phyloP scores from a whole-genome alignment of 2,329 filamentous ascomycete genomes.

The Pseudocercospora fuligena region DNA sequence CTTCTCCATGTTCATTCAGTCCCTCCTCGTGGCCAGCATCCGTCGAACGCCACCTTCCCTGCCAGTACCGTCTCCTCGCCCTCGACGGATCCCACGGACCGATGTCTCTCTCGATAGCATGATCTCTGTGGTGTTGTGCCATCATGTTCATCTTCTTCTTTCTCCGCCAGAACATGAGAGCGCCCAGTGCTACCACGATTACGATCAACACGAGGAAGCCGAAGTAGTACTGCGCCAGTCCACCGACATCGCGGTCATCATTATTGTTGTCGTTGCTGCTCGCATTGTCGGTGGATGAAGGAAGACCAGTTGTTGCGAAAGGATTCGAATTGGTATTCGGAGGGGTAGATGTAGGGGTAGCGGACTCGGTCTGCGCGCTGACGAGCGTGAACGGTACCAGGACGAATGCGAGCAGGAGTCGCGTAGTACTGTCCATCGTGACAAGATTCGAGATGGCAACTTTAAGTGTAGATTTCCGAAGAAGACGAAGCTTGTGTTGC shows the following conservation, averaged over 20 bases:
- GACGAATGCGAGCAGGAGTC: not conserved
- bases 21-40: conserved; percentile 56
- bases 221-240: conserved; percentile 57
- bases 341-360: not conserved
- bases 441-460: not conserved
- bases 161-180: conserved; percentile 53
- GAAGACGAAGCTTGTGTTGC: not conserved
- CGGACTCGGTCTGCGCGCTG: not conserved
- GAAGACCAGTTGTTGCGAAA: conserved; percentile 6
- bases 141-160: conserved; percentile 39
- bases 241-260: conserved; percentile 19
- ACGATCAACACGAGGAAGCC: conserved; percentile 61
- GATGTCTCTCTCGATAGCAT: conserved; percentile 26
- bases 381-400: not conserved
- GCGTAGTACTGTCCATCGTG: not conserved
- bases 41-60: conserved; percentile 26
- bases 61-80: conserved; percentile 37
- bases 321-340: not conserved
- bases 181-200: conserved; percentile 50
- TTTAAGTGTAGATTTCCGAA: not conserved
- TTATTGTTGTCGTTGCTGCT: conserved; percentile 12
- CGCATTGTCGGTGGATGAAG: conserved; percentile 8
- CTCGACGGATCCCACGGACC: conserved; percentile 20
- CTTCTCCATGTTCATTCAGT: conserved; percentile 66
- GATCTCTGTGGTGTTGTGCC: conserved; percentile 15